Evolutionary conservation across 108 stramenopile species (phyloP).

Genomic region (Nitzschia sp.): DNA sequence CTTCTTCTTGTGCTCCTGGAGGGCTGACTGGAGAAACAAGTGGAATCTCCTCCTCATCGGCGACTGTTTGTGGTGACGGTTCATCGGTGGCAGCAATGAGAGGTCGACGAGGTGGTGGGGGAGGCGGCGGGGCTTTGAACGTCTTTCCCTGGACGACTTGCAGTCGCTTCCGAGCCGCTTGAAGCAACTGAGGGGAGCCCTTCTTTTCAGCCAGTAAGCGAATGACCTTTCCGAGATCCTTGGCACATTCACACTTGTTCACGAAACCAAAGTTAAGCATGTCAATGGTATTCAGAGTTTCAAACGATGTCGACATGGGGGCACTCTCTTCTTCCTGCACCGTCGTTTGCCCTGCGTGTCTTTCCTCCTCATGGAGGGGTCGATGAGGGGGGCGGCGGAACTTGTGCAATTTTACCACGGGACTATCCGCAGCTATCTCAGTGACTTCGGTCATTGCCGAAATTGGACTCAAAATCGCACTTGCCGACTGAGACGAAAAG

Average conservation of each 20-base stretch:
- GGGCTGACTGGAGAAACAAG: neutral
- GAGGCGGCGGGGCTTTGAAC: neutral
- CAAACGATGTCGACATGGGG: constrained; percentile 6
- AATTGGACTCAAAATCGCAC: constrained; percentile 30
- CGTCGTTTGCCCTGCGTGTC: neutral
- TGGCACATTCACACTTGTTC: constrained; percentile 4
- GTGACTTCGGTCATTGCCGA: constrained; percentile 34
- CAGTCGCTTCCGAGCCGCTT: constrained; percentile 19
- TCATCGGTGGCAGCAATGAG: neutral
- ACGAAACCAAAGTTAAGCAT: constrained; percentile 40
- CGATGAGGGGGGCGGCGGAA: neutral
- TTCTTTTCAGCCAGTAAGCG: constrained; percentile 9
- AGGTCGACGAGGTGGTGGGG: neutral
- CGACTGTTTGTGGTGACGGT: neutral
- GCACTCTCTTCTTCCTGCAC: neutral
- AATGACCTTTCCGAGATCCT: constrained; percentile 22
- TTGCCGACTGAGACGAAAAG: constrained; percentile 8
- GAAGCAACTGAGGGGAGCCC: constrained; percentile 28
- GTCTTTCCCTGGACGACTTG: neutral
- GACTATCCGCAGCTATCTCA: constrained; percentile 8
- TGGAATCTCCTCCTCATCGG: neutral
- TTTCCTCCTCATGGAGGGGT: neutral
- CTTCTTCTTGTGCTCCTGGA: neutral
- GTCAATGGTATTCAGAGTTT: constrained; percentile 29
- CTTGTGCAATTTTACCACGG: neutral